Base-by-base conservation (phyloP, 495 filamentous ascomycete species). In the Trichoderma parareesei region DNA sequence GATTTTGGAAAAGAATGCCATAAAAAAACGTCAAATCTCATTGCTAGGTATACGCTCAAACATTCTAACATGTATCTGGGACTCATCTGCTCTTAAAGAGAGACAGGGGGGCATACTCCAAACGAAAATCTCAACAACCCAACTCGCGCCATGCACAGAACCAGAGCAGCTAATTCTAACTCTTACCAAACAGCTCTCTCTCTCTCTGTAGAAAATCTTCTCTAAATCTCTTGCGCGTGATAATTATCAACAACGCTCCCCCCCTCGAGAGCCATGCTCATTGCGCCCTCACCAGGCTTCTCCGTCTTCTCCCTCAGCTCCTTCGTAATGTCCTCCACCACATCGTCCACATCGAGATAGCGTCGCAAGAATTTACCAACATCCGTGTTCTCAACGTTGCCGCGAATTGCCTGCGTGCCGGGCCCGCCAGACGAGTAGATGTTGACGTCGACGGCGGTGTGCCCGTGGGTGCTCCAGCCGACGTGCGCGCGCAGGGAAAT, bases 341-440 rank as follows among this genome's bases (percentile, higher is more conserved):
- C 27, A 27, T 27, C 27, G 70, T 97, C 87, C 16, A 98, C 81
- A 60, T 85, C 87, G 1, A 98, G 82, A 70, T 93, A 98, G 11
- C 85, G 78, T 18, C 83, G 77, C 27, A 98, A 76, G 74, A 96
- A 98, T 40, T 80, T 74, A 14, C 94, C 94, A 4, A 98, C 81
- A 13, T 98, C 90, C 4, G 90, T 98, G 72, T 98, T 98, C 79
- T 98, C 94, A 65, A 93, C 87, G 72, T 97, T 97, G 5, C 94
- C 94, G 2, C 81, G 70, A 18, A 98, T 74, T 37, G 69, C 69
- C 2, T 82, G 79, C 0, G 81, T 71, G 5, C 71, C 78, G 2
- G 72, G 71, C 4, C 82, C 83, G 20, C 74, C 74, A 0, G 87
- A 89, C 65, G 88, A 86, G 72, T 96, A 97, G 68, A 96, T 89